These are phyloP conservation scores for Colletotrichum sp. DNA, from an alignment of 2,329 filamentous ascomycete genomes.

Conservation along the genomic window DNA sequence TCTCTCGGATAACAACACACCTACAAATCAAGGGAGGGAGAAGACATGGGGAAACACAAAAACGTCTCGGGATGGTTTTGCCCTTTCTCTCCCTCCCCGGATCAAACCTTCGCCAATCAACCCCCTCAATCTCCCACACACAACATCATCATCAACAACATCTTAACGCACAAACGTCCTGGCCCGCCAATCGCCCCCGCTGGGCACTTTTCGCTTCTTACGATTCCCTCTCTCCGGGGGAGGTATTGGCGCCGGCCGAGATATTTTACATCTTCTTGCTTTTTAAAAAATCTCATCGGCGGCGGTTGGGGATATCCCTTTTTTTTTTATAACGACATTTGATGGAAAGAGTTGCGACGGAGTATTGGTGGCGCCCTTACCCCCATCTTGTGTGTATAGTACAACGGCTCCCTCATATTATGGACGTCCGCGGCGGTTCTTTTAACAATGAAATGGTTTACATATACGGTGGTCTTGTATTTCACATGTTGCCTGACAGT, in stretches of 20 bases:
- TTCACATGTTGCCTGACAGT: background rate
- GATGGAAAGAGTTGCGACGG: conserved; percentile 15
- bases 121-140: background rate
- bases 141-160: background rate
- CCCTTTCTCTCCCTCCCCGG: background rate
- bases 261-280: background rate
- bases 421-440: background rate
- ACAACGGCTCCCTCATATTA: conserved; percentile 15
- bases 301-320: background rate
- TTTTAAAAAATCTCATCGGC: background rate
- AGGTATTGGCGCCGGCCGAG: background rate
- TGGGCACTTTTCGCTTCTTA: conserved; percentile 1
- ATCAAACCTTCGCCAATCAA: background rate
- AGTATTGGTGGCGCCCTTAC: conserved; percentile 5
- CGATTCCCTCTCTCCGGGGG: background rate
- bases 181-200: background rate
- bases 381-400: conserved; percentile 19
- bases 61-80: background rate
- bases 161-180: background rate
- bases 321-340: conserved; percentile 9
- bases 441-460: background rate
- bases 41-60: background rate
- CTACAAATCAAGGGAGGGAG: background rate
- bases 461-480: background rate
- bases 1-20: conserved; percentile 1